These are phyloP conservation scores for Colletotrichum australisinense DNA, from an alignment of 2,329 filamentous ascomycete genomes.

Conservation along the genomic window DNA sequence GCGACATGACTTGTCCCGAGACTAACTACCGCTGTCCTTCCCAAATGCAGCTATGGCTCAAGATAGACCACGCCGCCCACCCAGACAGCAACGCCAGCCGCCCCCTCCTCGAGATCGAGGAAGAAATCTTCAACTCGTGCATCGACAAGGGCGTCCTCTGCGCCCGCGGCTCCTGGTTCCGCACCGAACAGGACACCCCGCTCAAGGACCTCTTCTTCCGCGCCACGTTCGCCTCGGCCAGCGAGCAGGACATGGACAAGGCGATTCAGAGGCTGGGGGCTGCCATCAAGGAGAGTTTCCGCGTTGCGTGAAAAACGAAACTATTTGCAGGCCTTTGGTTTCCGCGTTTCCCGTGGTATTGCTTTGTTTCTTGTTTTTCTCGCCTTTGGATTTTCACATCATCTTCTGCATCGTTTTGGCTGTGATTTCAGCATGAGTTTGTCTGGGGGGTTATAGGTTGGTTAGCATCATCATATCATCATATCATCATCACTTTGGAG, in stretches of 20 bases:
- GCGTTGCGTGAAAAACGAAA: constrained; percentile 41
- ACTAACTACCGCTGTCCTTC: no score
- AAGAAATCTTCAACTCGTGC: constrained; percentile 84
- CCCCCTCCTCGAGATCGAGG: constrained; percentile 77
- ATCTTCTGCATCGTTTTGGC: neutral
- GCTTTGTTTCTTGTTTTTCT: neutral
- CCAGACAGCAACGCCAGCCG: constrained; percentile 63
- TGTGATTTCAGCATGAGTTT: neutral
- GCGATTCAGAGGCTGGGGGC: constrained; percentile 81
- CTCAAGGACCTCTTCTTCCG: constrained; percentile 84
- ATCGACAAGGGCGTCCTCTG: constrained; percentile 84
- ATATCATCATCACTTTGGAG: neutral
- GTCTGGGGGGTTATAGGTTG: neutral
- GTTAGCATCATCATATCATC: neutral
- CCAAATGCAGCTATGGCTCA: constrained; percentile 85
- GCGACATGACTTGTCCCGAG: no score
- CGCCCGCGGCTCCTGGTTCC: constrained; percentile 92
- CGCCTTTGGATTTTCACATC: neutral
- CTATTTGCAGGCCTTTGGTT: no score
- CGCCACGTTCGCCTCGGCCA: constrained; percentile 88
- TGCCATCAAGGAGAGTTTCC: constrained; percentile 73
- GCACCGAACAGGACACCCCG: constrained; percentile 73
- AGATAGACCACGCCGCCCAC: constrained; percentile 74
- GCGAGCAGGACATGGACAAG: constrained; percentile 74
- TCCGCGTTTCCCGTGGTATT: neutral